Evolutionary conservation across 2,329 filamentous ascomycete species (phyloP).

Genomic region (Pestalotiopsis sp.): DNA sequence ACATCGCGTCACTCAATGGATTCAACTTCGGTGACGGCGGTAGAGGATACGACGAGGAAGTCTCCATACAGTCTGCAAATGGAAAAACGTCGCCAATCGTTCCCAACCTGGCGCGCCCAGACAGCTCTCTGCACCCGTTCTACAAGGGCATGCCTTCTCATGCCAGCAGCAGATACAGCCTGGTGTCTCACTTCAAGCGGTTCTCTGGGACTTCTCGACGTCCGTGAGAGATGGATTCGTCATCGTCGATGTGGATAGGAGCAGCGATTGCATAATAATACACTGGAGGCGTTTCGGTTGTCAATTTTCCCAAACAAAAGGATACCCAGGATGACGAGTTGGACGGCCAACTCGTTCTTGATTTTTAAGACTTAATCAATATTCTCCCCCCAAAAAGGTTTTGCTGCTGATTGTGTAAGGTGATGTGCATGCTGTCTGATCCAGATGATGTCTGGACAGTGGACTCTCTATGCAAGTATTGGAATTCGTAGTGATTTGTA

Average conservation of each 20-base stretch:
- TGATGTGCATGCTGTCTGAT: no score
- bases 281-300: slow-evolving; percentile 10
- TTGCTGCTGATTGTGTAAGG: background rate
- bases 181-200: slow-evolving; percentile 17
- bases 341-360: background rate
- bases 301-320: background rate
- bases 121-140: slow-evolving; percentile 61
- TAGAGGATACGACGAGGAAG: slow-evolving; percentile 19
- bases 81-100: slow-evolving; percentile 51
- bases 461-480: no score
- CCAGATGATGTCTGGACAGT: no score
- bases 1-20: no score
- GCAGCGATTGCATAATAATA: background rate
- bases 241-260: background rate
- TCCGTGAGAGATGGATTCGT: background rate
- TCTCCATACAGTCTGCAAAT: no score
- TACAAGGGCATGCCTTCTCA: slow-evolving; percentile 31
- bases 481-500: no score
- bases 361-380: background rate
- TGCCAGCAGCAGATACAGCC: slow-evolving; percentile 40
- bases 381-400: background rate
- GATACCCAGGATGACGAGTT: slow-evolving; percentile 9
- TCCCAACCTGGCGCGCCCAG: slow-evolving; percentile 56
- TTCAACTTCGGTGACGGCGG: slow-evolving; percentile 27
- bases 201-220: background rate